Evolutionary conservation across 2,329 filamentous ascomycete genomes (phyloP).

Genomic region (Monosporascus sp.): DNA sequence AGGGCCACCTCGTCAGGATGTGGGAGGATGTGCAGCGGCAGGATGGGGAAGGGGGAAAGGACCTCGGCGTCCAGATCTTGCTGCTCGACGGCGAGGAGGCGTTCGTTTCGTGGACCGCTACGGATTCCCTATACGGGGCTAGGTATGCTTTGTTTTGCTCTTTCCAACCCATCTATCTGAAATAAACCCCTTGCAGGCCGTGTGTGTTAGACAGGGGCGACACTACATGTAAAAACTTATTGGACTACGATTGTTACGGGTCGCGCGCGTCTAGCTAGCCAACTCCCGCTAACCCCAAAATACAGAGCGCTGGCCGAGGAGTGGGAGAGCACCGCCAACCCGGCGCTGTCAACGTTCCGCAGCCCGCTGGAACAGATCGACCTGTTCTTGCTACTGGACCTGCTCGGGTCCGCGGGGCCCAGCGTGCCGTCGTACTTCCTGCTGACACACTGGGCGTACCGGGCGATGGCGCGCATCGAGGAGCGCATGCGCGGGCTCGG

Average conservation of each 20-base stretch:
- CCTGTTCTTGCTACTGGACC: constrained; percentile 70
- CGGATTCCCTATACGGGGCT: constrained; percentile 73
- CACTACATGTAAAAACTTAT: too few relatives aligned
- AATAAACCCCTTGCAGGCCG: too few relatives aligned
- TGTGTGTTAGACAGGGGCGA: too few relatives aligned
- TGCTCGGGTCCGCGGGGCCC: constrained; percentile 60
- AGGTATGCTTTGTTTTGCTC: constrained; percentile 39
- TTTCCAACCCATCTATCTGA: background rate
- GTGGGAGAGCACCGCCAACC: constrained; percentile 64
- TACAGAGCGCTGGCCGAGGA: constrained; percentile 59
- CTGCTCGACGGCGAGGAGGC: constrained; percentile 82
- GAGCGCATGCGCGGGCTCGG: constrained; percentile 54
- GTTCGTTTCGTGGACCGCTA: constrained; percentile 65
- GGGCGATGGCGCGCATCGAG: constrained; percentile 61
- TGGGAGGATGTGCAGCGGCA: constrained; percentile 64
- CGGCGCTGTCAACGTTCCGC: constrained; percentile 64
- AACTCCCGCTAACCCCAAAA: constrained; percentile 4
- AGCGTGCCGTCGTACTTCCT: constrained; percentile 67
- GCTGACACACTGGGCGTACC: constrained; percentile 79
- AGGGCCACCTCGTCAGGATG: constrained; percentile 67
- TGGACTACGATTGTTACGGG: too few relatives aligned
- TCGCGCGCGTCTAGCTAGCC: background rate
- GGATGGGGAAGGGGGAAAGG: constrained; percentile 49
- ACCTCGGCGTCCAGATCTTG: constrained; percentile 73
- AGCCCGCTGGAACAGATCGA: constrained; percentile 68